Evolutionary conservation across 2,329 filamentous ascomycete species (phyloP).

Genomic region (Boeremia exigua): DNA sequence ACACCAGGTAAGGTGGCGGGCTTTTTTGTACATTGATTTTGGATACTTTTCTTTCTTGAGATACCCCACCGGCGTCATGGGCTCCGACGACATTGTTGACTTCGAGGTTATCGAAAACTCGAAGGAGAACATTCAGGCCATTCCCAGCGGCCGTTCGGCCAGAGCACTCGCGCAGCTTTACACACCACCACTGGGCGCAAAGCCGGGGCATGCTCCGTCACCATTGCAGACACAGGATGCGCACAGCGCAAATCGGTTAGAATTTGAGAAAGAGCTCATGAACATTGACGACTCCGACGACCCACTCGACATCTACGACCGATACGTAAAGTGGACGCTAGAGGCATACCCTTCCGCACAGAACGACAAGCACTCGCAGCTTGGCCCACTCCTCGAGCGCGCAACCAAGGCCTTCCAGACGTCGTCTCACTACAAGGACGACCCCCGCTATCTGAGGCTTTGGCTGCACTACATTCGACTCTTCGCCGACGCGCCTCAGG

Average conservation of each 20-base stretch:
- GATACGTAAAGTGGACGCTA: conserved; percentile 96
- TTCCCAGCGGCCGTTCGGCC: conserved; percentile 87
- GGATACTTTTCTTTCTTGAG: conserved; percentile 29
- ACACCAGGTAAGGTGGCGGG: conserved; percentile 10
- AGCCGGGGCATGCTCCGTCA: conserved; percentile 54
- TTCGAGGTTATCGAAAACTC: conserved; percentile 96
- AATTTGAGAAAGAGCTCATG: conserved; percentile 84
- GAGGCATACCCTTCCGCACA: conserved; percentile 94
- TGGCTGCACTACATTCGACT: conserved; percentile 95
- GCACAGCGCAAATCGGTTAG: conserved; percentile 78
- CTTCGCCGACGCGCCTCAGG: conserved; percentile 90
- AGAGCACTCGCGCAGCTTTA: conserved; percentile 85
- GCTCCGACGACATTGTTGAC: conserved; percentile 58
- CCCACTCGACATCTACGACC: conserved; percentile 91
- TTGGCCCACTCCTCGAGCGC: conserved; percentile 86
- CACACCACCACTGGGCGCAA: conserved; percentile 63
- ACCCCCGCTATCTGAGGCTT: conserved; percentile 88
- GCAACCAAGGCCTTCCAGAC: conserved; percentile 89
- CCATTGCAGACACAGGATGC: conserved; percentile 76
- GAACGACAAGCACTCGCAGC: conserved; percentile 87
- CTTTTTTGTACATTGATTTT: conserved; percentile 18
- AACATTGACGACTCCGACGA: conserved; percentile 87
- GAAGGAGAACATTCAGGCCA: conserved; percentile 96
- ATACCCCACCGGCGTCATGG: conserved; percentile 47
- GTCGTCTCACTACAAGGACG: conserved; percentile 90